Base-by-base conservation (phyloP, 106 monocot species). In the Ottelia alismoides region DNA sequence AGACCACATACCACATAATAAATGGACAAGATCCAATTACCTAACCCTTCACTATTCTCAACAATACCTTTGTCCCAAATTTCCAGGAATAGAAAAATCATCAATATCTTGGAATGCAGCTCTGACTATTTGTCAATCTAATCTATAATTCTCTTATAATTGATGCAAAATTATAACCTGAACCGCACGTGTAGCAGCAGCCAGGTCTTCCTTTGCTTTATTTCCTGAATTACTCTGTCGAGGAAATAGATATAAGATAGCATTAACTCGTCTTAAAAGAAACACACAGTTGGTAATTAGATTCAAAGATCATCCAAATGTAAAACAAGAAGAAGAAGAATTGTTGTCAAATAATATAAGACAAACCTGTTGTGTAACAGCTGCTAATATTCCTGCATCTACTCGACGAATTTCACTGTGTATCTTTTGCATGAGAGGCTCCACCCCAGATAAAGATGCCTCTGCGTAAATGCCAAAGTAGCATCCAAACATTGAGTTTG, bases 201-300 rank as follows among this genome's bases (percentile, higher is more conserved):
- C 90, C 82, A 98, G 98, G 67, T 98, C 98, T 73, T 98, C 89
- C 72, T 98, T 98, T 9, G 98, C 90, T 72, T 98, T 98, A 44
- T 85, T 86, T 22, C 90, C 98, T 65, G 98, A 79, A 59, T 82
- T 90, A 63, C 98, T 98, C 98, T 98, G 60, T 45, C 27, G 12
- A 52, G 28, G 35, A 35, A 47, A 57, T 22, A 51, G n/a, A n/a
- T n/a, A n/a, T n/a, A n/a, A n/a, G n/a, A n/a, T n/a, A n/a, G n/a
- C n/a, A n/a, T n/a, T n/a, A n/a, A n/a, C n/a, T n/a, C n/a, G n/a
- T n/a, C n/a, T n/a, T n/a, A n/a, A n/a, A n/a, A n/a, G n/a, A n/a
- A n/a, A n/a, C n/a, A n/a, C n/a, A n/a, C n/a, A 43, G 40, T 16
- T 7, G 40, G 16, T 7, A 43, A 43, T 16, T 43, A 7, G 40